phyloP scores from a whole-genome alignment of 176 grass and related monocot genomes.

The Lolium multiflorum region DNA sequence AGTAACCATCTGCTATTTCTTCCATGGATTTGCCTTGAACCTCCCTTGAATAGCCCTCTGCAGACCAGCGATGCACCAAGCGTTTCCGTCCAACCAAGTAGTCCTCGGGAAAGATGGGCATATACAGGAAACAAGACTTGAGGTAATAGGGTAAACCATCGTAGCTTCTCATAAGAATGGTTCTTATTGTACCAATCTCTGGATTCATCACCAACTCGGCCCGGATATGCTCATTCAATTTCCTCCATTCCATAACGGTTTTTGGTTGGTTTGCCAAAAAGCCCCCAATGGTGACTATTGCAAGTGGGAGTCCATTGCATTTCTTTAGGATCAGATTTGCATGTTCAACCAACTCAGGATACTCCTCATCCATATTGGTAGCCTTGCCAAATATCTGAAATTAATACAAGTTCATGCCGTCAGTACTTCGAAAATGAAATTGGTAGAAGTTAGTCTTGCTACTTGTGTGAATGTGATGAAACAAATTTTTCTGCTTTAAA shows the following conservation, averaged over 20 bases:
- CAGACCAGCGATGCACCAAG: not conserved
- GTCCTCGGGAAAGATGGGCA: slow-evolving; percentile 27
- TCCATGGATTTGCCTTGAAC: fast-evolving
- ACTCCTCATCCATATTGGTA: not conserved
- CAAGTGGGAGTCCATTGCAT: slow-evolving; percentile 41
- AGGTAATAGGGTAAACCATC: slow-evolving; percentile 3
- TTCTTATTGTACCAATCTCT: too few species aligned
- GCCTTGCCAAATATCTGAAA: not conserved
- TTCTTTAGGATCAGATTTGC: slow-evolving; percentile 17
- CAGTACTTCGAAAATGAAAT: not conserved
- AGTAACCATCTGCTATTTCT: fast-evolving
- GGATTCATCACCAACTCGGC: not conserved
- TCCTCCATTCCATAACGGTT: slow-evolving; percentile 4
- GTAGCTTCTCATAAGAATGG: not conserved
- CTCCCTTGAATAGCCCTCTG: slow-evolving; percentile 31
- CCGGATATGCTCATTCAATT: slow-evolving; percentile 36
- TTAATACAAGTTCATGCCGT: not conserved
- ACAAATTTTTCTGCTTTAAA: too few species aligned
- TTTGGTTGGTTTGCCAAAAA: slow-evolving; percentile 29
- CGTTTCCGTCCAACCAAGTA: not conserved
- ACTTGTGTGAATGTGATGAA: not conserved
- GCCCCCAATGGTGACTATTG: slow-evolving; percentile 49
- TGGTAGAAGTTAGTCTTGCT: not conserved
- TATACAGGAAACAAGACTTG: slow-evolving; percentile 3
- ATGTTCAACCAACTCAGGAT: not conserved